Evolutionary conservation across 1,139 yeast genomes (phyloP).

Genomic region (Suhomyces yuchorum): DNA sequence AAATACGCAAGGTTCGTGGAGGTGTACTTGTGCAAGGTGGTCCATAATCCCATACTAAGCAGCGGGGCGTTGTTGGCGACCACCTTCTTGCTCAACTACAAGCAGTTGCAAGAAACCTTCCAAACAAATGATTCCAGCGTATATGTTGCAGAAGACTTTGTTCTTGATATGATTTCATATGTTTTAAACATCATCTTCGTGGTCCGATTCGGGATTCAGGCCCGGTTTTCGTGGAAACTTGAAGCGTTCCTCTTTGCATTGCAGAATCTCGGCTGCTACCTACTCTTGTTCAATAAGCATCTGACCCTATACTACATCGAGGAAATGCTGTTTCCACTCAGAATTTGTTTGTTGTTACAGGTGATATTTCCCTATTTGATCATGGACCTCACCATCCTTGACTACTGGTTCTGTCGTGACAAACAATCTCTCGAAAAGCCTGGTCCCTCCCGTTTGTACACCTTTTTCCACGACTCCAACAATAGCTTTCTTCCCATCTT

Average conservation of each 20-base stretch:
- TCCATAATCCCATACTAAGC: constrained; percentile 18
- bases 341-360: constrained; percentile 19
- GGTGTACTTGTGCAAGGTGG: constrained; percentile 10
- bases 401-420: constrained; percentile 4
- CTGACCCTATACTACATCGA: constrained; percentile 15
- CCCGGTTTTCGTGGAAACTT: constrained; percentile 9
- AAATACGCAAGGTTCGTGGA: constrained; percentile 12
- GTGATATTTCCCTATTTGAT: constrained; percentile 24
- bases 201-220: constrained; percentile 21
- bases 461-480: constrained; percentile 25
- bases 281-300: constrained; percentile 14
- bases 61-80: constrained; percentile 5
- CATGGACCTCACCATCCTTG: constrained; percentile 18
- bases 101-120: constrained; percentile 7
- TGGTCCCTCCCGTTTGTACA: neutral
- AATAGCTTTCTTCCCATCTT: constrained; percentile 32
- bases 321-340: constrained; percentile 11
- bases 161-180: constrained; percentile 23
- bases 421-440: neutral
- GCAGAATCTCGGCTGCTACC: constrained; percentile 21
- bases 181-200: constrained; percentile 26
- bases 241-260: constrained; percentile 21
- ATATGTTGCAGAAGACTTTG: constrained; percentile 15
- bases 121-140: constrained; percentile 5
- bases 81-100: constrained; percentile 2